Base-by-base conservation (phyloP, 116 monocot genomes). In the Phalaenopsis hybrid region DNA sequence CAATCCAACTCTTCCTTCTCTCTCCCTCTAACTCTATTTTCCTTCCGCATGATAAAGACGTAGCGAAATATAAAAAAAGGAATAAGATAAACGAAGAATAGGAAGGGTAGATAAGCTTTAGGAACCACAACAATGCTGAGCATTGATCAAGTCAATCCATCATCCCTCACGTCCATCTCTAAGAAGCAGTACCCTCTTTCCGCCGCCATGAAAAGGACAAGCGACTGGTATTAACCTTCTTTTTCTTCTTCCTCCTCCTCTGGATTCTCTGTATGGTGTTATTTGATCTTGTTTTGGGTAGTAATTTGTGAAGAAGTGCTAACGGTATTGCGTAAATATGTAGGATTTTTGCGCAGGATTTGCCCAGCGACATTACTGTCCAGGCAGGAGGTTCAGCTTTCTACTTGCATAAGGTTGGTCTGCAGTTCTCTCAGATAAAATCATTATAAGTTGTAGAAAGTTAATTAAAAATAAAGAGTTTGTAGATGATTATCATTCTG, bases 321-420 rank as follows among this genome's bases (percentile, higher is more conserved):
- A 55, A 55, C 16, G 55, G 55, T 55, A 55, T 55, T 55, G 15
- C 16, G 16, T 55, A 0, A 55, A 15, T 55, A 4, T 83, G 51
- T 79, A 96, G 96, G 96, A 87, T 91, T 82, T 88, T 76, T 58
- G 90, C 94, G 6, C 91, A 94, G 82, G 91, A 96, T 49, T 50
- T 86, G 41, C 92, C 96, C 21, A 86, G 90, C 33, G 91, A 94
- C 74, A 83, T 94, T 79, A 88, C 83, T 2, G 74, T 96, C 77
- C 83, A 83, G 15, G 87, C 84, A 10, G 94, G 87, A 63, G 94
- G 84, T 69, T 46, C 81, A 34, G 79, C 58, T 65, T 96, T 96
- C 86, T 81, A 83, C 46, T 82, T 96, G 79, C 92, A 94, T 83
- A 91, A 90, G 96, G 96, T 96, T 79, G 70, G 34, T 67, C 20